A percentile compares a stretch with the other conserved stretches of the same genome.
phyloP scores from a whole-genome alignment of 768 basidiomycete genomes.

The Suillus subaureus region DNA sequence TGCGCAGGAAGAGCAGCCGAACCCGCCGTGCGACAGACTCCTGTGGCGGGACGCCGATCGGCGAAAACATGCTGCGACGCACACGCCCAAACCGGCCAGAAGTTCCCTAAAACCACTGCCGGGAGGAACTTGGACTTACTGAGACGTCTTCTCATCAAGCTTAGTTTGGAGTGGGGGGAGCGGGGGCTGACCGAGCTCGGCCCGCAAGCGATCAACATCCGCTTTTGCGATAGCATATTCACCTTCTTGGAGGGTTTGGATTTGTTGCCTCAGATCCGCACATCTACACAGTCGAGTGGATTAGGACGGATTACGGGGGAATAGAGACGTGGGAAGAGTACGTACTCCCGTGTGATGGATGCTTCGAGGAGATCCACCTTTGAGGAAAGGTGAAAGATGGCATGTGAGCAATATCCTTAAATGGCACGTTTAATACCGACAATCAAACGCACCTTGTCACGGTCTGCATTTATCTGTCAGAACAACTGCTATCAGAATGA shows the following conservation, averaged over 20 bases:
- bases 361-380: conserved; percentile 70
- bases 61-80: background rate
- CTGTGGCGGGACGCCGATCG: background rate
- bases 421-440: conserved; percentile 4
- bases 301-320: conserved; percentile 4
- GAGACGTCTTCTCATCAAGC: conserved; percentile 66
- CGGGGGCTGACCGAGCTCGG: conserved; percentile 76
- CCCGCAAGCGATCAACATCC: conserved; percentile 76
- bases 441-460: conserved; percentile 57
- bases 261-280: conserved; percentile 65
- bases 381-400: conserved; percentile 8
- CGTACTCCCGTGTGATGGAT: conserved; percentile 70
- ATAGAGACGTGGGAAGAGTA: conserved; percentile 14
- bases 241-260: conserved; percentile 66
- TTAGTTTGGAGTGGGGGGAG: conserved; percentile 72
- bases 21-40: background rate
- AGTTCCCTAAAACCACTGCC: background rate
- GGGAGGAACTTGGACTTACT: conserved; percentile 41
- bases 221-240: conserved; percentile 75
- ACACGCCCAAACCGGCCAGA: background rate
- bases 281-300: conserved; percentile 45
- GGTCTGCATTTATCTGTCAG: conserved; percentile 74
- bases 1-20: background rate
- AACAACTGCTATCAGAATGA: conserved; percentile 10
- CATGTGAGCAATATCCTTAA: conserved; percentile 13